phyloP scores from a whole-genome alignment of 139 green algal species.

The Micractinium sp. region DNA sequence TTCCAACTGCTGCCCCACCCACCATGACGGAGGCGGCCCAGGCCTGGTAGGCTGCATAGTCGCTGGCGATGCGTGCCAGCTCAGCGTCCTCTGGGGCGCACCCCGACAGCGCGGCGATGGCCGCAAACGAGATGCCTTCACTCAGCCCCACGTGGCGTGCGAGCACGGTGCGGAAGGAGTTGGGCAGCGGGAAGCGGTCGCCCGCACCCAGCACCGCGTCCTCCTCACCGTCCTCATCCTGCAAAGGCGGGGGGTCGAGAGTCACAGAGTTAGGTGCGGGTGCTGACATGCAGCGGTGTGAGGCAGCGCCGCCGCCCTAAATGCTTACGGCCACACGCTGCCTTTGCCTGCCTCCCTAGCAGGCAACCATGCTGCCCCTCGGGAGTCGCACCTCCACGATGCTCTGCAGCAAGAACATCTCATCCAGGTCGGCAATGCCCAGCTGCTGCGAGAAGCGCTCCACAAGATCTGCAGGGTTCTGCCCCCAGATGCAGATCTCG shows the following conservation, averaged over 20 bases:
- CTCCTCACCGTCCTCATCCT: background rate
- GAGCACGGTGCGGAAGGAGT: background rate
- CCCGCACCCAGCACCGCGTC: background rate
- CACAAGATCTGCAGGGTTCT: background rate
- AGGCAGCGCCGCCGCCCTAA: background rate
- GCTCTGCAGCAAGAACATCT: background rate
- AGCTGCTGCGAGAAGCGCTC: background rate
- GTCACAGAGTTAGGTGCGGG: background rate
- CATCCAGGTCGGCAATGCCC: background rate
- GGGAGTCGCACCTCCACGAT: background rate
- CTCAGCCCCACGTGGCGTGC: background rate
- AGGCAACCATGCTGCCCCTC: background rate
- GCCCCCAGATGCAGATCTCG: background rate
- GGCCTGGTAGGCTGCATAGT: background rate
- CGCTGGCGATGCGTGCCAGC: background rate
- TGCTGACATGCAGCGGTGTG: background rate
- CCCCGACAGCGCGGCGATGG: background rate
- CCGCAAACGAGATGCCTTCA: background rate
- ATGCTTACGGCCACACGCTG: background rate
- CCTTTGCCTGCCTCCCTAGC: background rate
- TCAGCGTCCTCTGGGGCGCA: background rate
- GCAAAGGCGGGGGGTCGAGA: background rate
- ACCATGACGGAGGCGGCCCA: background rate
- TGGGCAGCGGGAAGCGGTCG: background rate
- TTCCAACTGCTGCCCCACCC: too few species aligned